phyloP scores from a whole-genome alignment of 2,329 filamentous ascomycete genomes.

The Aspergillus fructus region DNA sequence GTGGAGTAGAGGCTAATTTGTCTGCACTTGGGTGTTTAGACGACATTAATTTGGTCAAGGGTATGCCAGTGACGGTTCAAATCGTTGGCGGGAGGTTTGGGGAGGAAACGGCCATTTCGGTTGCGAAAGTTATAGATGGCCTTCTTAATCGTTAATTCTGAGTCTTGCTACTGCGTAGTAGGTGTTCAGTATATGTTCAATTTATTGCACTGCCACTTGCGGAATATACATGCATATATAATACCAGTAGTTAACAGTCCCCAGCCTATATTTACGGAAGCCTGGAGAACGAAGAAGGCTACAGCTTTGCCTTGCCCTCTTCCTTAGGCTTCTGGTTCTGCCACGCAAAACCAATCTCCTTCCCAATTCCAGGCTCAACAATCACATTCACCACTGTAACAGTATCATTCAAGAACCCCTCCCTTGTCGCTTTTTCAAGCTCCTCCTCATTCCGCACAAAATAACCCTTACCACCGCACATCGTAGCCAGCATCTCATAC shows the following conservation, averaged over 20 bases:
- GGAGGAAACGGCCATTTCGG: slow-evolving; percentile 33
- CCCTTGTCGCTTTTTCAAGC: slow-evolving; percentile 50
- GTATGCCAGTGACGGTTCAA: slow-evolving; percentile 33
- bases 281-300: neutral
- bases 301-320: slow-evolving; percentile 26
- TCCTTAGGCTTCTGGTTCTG: slow-evolving; percentile 17
- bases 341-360: slow-evolving; percentile 41
- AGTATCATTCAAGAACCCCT: slow-evolving; percentile 48
- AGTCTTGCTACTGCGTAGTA: too few relatives aligned
- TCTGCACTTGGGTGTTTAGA: slow-evolving; percentile 15
- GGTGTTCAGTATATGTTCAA: neutral
- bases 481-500: slow-evolving; percentile 57
- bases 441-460: slow-evolving; percentile 54
- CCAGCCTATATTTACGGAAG: neutral
- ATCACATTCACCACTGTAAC: slow-evolving; percentile 57
- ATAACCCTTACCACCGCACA: slow-evolving; percentile 55
- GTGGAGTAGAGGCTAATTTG: neutral
- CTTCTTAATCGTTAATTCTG: slow-evolving; percentile 12
- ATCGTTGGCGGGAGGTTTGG: slow-evolving; percentile 34
- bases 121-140: slow-evolving; percentile 30
- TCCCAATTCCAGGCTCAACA: slow-evolving; percentile 51
- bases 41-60: slow-evolving; percentile 30
- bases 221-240: neutral
- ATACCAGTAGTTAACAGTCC: neutral
- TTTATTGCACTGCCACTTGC: neutral